Evolutionary conservation across 2,329 filamentous ascomycete genomes (phyloP), one percentile per base, ranked within the genome.

Genomic region (Onygena corvina): DNA sequence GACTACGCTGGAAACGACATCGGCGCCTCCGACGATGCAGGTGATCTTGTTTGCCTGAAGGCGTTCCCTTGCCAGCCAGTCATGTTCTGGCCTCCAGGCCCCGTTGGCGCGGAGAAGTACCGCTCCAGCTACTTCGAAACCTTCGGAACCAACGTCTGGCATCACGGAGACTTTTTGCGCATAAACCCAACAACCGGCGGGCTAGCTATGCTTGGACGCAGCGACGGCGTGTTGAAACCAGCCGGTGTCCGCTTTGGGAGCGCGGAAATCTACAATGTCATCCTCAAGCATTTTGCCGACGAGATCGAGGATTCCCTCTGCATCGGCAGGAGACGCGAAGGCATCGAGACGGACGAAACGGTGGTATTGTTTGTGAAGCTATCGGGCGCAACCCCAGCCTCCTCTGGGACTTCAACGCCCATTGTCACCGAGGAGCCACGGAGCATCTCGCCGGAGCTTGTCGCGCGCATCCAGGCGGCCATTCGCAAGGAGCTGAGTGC

Each of bases 181-280:
- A 71, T 84, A 60, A 83, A 88, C 57, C 76, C 80, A 0, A 60
- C 69, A 12, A 92, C 86, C 0, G 81, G 86, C 9, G 86, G 88
- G 0, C 69, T 96, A 7, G 75, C 87, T 56, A 96, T 96, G 90
- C 76, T 96, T 0, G 90, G 92, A 2, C 78, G 90, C 21, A 92
- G 84, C 47, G 90, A 98, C 59, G 92, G 92, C 3, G 86, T 96
- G 4, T 70, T 98, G 11, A 98, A 98, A 63, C 92, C 92, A 0
- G 79, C 83, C 0, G 92, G 92, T 2, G 87, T 98, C 14, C 75
- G 90, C 0, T 96, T 98, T 61, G 90, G 90, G 3, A 88, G 82
- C 27, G 88, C 90, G 0, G 92, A 98, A 71, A 94, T 98, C 16
- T 96, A 96, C 67, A 95, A 94, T 62, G 75, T 95, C n/a, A 70